A percentile compares a stretch with the other conserved stretches of the same genome.
phyloP scores from a whole-genome alignment of 345 rosid genomes.

The Boechera retrofracta region DNA sequence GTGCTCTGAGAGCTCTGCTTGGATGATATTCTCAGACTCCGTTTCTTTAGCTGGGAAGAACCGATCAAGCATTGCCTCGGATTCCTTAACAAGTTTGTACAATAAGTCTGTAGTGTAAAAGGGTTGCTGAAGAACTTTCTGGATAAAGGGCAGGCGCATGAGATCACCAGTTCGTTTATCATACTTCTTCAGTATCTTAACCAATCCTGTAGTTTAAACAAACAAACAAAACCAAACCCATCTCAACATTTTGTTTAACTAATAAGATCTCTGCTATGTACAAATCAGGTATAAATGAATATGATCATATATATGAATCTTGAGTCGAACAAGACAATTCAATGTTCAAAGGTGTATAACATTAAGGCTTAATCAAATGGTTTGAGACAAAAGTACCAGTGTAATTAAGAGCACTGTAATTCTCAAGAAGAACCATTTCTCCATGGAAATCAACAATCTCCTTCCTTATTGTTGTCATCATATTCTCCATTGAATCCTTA shows the following conservation, averaged over 20 bases:
- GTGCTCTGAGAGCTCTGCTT: slow-evolving; percentile 67
- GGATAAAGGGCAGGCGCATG: slow-evolving; percentile 89
- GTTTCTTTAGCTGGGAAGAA: slow-evolving; percentile 58
- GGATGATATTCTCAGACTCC: slow-evolving; percentile 30
- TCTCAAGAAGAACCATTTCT: slow-evolving; percentile 96
- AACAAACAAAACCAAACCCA: neutral
- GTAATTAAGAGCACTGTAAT: slow-evolving; percentile 96
- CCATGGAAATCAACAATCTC: slow-evolving; percentile 96
- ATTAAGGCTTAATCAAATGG: too few relatives aligned
- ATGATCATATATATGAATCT: neutral
- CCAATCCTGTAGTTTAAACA: slow-evolving; percentile 63
- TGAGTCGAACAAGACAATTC: too few relatives aligned
- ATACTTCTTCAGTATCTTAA: slow-evolving; percentile 89
- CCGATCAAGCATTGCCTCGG: slow-evolving; percentile 78
- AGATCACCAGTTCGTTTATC: slow-evolving; percentile 96
- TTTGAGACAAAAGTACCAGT: slow-evolving; percentile 56
- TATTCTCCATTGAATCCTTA: slow-evolving; percentile 59
- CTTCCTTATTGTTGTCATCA: slow-evolving; percentile 62
- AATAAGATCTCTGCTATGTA: neutral
- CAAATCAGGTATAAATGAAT: neutral
- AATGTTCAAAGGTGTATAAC: neutral
- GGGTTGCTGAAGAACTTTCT: slow-evolving; percentile 88
- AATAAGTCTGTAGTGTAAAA: slow-evolving; percentile 91
- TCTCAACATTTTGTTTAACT: slow-evolving; percentile 19
- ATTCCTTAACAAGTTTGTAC: slow-evolving; percentile 79